Conservation (phyloP, 2,329 filamentous ascomycete genomes). For the Ophiostoma populinum region DNA sequence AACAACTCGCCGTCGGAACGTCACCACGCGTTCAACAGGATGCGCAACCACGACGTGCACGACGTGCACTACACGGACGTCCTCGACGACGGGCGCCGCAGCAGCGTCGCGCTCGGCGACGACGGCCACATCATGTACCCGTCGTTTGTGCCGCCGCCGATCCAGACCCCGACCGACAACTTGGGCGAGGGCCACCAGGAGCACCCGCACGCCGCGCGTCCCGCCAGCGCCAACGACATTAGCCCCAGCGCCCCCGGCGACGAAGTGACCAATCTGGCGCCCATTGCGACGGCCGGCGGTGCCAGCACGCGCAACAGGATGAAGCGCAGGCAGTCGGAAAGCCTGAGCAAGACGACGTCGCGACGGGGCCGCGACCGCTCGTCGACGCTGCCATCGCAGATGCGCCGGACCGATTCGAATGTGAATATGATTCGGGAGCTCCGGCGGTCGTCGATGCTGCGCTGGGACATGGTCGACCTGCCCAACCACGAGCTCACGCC, state of each 20-base stretch:
- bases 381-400: conserved; percentile 8
- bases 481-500: not conserved
- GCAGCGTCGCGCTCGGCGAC: conserved; percentile 17
- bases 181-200: not conserved
- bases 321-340: conserved; percentile 6
- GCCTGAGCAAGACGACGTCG: conserved; percentile 12
- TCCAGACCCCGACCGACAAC: conserved; percentile 8
- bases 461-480: conserved; percentile 1
- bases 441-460: conserved; percentile 12
- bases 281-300: not conserved
- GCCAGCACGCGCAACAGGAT: not conserved
- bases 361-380: conserved; percentile 5
- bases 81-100: conserved; percentile 13
- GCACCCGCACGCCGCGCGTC: no score
- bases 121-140: conserved; percentile 18
- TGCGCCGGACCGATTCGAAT: conserved; percentile 14
- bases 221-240: no score
- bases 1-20: not conserved
- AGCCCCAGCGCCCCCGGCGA: no score
- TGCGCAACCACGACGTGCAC: conserved; percentile 1
- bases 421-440: conserved; percentile 16
- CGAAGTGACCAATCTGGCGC: not conserved
- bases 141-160: conserved; percentile 16
- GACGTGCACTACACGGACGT: conserved; percentile 15
- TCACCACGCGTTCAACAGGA: conserved; percentile 1